Evolutionary conservation across 768 basidiomycete genomes (phyloP).

Genomic region (Lentinula edodes): DNA sequence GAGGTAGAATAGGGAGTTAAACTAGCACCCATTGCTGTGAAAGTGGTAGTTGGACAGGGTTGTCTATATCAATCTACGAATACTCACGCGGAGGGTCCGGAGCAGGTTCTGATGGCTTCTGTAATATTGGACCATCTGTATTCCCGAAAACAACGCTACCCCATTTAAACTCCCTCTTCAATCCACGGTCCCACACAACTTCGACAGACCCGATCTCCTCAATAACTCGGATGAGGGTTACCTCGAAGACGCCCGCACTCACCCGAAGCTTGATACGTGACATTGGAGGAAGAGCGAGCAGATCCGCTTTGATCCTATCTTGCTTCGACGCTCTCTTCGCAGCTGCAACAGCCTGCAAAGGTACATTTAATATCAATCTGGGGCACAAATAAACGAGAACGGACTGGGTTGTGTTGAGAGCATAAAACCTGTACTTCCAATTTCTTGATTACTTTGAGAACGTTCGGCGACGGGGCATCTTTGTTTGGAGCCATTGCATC

Average conservation of each 20-base stretch:
- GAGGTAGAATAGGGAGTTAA: background rate
- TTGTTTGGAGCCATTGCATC: slow-evolving; percentile 4
- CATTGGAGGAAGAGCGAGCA: slow-evolving; percentile 65
- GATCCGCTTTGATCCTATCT: slow-evolving; percentile 64
- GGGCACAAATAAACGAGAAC: slow-evolving; percentile 21
- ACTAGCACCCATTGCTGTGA: background rate
- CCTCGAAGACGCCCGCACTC: slow-evolving; percentile 82
- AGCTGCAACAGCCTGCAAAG: slow-evolving; percentile 60
- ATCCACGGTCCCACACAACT: slow-evolving; percentile 74
- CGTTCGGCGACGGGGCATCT: slow-evolving; percentile 16
- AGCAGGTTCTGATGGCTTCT: slow-evolving; percentile 58
- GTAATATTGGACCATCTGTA: slow-evolving; percentile 63
- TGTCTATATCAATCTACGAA: background rate
- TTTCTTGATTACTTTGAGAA: slow-evolving; percentile 71
- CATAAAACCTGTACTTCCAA: slow-evolving; percentile 74
- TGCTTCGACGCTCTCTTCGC: slow-evolving; percentile 71
- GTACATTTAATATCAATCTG: background rate
- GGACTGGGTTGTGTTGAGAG: slow-evolving; percentile 85
- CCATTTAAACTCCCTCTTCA: slow-evolving; percentile 80
- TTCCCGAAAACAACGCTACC: slow-evolving; percentile 74
- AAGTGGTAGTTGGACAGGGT: background rate
- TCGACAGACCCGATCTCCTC: slow-evolving; percentile 68
- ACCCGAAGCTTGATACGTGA: slow-evolving; percentile 81
- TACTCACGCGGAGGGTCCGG: slow-evolving; percentile 26
- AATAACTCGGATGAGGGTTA: slow-evolving; percentile 66